Evolutionary conservation across 306 rosid genomes (phyloP).

Genomic region (Quercus mongolica): DNA sequence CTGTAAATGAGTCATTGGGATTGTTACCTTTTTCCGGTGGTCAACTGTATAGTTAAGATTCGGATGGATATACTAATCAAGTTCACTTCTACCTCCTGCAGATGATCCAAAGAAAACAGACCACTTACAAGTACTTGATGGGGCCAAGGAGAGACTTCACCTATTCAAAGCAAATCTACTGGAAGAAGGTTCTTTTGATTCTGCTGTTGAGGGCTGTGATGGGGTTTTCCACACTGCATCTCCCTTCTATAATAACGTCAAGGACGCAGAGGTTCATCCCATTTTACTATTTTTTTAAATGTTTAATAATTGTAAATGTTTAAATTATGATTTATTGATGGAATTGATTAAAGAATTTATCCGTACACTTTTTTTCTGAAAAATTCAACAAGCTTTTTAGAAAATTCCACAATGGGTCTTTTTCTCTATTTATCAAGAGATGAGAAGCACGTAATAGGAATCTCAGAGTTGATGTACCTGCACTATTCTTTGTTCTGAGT

Average conservation of each 20-base stretch:
- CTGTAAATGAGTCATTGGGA: background rate
- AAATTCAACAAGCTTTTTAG: background rate
- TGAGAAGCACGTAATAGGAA: background rate
- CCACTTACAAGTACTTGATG: conserved; percentile 36
- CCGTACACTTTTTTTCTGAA: background rate
- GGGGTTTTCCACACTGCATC: conserved; percentile 44
- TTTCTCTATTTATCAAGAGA: background rate
- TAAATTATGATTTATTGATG: background rate
- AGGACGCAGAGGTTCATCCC: conserved; percentile 33
- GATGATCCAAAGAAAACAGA: conserved; percentile 32
- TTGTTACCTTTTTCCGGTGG: background rate
- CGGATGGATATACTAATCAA: background rate
- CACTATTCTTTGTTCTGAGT: background rate
- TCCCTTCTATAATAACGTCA: conserved; percentile 25
- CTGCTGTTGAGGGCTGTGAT: conserved; percentile 36
- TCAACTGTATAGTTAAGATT: background rate
- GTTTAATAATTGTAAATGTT: background rate
- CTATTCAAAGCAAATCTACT: conserved; percentile 37
- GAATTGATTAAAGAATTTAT: background rate
- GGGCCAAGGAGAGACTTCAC: conserved; percentile 43
- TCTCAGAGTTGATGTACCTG: background rate
- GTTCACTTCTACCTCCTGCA: background rate
- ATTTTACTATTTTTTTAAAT: background rate
- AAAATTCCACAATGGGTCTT: background rate
- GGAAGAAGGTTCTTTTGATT: conserved; percentile 40